Evolutionary conservation across 2,329 filamentous ascomycete genomes (phyloP), one percentile per base, ranked within the genome.

Genomic region (Fusarium dimerum): DNA sequence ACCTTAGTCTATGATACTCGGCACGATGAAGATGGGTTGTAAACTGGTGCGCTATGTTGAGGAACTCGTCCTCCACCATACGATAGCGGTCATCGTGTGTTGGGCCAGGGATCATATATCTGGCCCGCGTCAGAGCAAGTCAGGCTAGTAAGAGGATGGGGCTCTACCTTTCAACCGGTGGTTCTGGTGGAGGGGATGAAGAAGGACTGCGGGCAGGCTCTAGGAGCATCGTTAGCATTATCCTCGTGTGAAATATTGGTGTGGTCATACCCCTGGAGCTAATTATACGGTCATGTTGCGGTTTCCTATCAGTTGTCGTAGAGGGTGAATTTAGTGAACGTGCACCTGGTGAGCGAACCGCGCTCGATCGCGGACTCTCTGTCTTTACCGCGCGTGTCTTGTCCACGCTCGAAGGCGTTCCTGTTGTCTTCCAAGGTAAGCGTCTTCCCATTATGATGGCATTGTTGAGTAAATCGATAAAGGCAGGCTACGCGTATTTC

Each of bases 61-160:
- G 73, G 57, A 94, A 84, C 60, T 93, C 89, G 62, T 94, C 90
- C 69, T 93, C 90, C 0, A 94, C 90, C 87, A 93, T 92, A 63
- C 89, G 86, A 70, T 84, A 93, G 49, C 73, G 74, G 66, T 92
- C 88, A 67, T 94, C 90, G n/a, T 78, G 70, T 5, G 80, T 75
- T n/a, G 81, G 69, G 3, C 85, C 86, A 43, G 84, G 77, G 3
- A 76, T 73, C 87, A 93, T 92, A 66, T 78, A 78, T 30, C 83
- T 85, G 48, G 16, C 20, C 20, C 20, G 10, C 11, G 32, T 30
- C 17, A 18, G 6, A 47, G 43, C 3, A 8, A 17, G 20, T 26
- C 20, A 46, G 5, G 32, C 13, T 30, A n/a, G 16, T 15, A 30
- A 40, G 20, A 17, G 8, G 30, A 6, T 13, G 26, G 36, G 29